Evolutionary conservation across 2,329 filamentous ascomycete species (phyloP), one percentile per base, ranked within the genome.

Genomic region (Xylariaceae sp.): DNA sequence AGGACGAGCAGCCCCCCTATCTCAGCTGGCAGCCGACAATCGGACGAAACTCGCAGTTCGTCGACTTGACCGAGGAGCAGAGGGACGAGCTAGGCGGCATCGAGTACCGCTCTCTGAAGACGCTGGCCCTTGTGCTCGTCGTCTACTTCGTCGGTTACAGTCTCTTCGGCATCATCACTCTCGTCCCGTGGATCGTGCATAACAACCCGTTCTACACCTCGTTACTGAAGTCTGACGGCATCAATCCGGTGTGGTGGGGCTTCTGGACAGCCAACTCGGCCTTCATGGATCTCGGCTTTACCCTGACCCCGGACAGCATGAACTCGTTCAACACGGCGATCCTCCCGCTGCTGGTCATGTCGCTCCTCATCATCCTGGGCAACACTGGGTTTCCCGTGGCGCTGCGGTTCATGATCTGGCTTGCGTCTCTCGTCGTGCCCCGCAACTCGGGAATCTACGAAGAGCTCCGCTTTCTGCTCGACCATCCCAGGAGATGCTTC

Each of bases 331-430:
- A 87, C 51, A 75, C 69, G 7, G 86, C 88, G 1, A 69, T 84
- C 5, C 84, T 87, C 52, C 80, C 84, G 1, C 69, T 97, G 31
- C 68, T 96, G 15, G 59, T 92, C 30, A 78, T 88, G 64, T 79
- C 80, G 5, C 94, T 94, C 52, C 74, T 97, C 29, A 92, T 97
- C 57, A 80, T 97, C 45, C 88, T 95, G 44, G 90, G 90, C 40
- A 97, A 97, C 56, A 97, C 90, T 0, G 92, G 85, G 0, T 97
- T 97, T 52, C 92, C 90, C 0, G 86, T 92, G 55, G 89, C 96
- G 83, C 75, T 97, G 16, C 84, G 92, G 6, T 85, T 96, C 55
- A 78, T 92, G 46, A 97, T 98, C 44, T 98, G 92, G 90, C 53
- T 83, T 1, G 57, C 76, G 23, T 87, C 86, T 9, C 78, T 82